These are phyloP conservation scores for Dacryopinax spathularia DNA, from an alignment of 768 basidiomycete genomes.

Conservation along the genomic window DNA sequence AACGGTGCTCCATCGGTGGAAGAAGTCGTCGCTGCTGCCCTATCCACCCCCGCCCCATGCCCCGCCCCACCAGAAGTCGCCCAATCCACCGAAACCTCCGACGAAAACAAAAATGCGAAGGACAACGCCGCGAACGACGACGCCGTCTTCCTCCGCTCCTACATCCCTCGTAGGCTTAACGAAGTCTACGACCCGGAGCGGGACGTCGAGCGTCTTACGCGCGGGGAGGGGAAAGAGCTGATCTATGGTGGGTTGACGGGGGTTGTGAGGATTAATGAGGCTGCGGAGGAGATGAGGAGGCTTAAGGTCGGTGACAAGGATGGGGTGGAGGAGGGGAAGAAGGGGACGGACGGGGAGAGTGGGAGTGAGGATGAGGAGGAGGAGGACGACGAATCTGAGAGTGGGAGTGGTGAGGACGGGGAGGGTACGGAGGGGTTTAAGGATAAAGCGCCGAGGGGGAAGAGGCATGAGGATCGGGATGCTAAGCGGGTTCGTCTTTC, in stretches of 20 bases:
- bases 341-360: conserved; percentile 18
- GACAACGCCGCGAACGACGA: conserved; percentile 50
- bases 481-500: conserved; percentile 58
- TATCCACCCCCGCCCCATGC: background rate
- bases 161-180: conserved; percentile 82
- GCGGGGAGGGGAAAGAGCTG: conserved; percentile 55
- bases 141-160: conserved; percentile 74
- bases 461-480: conserved; percentile 83
- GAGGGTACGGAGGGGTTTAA: conserved; percentile 24
- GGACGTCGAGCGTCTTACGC: conserved; percentile 60
- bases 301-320: background rate
- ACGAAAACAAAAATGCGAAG: conserved; percentile 5
- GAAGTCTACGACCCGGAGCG: conserved; percentile 93
- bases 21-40: background rate
- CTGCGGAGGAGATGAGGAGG: conserved; percentile 13
- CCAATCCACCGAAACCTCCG: no score
- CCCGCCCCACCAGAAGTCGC: background rate
- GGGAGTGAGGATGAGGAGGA: conserved; percentile 25
- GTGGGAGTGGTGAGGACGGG: conserved; percentile 7
- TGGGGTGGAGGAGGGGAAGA: conserved; percentile 18
- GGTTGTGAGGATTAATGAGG: conserved; percentile 29
- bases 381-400: conserved; percentile 18
- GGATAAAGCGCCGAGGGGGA: conserved; percentile 61
- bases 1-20: background rate
- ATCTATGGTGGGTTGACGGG: conserved; percentile 86